These are phyloP conservation scores for Platanthera guangdongensis DNA, from an alignment of 106 monocot genomes.

Conservation along the genomic window DNA sequence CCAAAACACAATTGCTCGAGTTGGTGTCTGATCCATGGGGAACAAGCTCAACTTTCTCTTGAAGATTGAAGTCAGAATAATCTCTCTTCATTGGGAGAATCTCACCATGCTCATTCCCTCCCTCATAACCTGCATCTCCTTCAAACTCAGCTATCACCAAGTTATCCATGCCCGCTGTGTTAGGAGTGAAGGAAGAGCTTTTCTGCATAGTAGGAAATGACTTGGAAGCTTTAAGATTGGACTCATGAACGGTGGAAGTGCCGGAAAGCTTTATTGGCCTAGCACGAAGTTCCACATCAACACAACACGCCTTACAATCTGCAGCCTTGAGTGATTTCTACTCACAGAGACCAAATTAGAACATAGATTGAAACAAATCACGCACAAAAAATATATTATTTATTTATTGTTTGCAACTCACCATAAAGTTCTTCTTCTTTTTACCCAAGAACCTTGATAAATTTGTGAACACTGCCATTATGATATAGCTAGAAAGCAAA, in stretches of 20 bases:
- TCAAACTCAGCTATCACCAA: constrained; percentile 1
- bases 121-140: constrained; percentile 41
- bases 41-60: constrained; percentile 10
- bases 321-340: constrained; percentile 21
- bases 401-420: neutral
- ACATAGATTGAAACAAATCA: neutral
- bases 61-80: constrained; percentile 40
- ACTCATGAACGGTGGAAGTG: neutral
- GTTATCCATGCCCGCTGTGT: constrained; percentile 9
- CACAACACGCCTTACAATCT: constrained; percentile 1
- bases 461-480: constrained; percentile 50
- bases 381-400: neutral
- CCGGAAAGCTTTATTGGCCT: constrained; percentile 25
- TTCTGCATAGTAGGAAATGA: neutral
- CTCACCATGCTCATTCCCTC: constrained; percentile 54
- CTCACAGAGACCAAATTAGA: constrained; percentile 6
- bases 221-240: neutral
- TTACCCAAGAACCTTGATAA: constrained; percentile 35
- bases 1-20: neutral
- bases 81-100: constrained; percentile 27
- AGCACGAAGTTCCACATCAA: constrained; percentile 8
- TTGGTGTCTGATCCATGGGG: neutral
- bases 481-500: neutral
- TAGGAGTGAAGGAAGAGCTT: neutral
- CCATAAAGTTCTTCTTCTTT: constrained; percentile 65